phyloP scores from a whole-genome alignment of 2,329 filamentous ascomycete genomes.

The Aspergillus novoparasiticus region DNA sequence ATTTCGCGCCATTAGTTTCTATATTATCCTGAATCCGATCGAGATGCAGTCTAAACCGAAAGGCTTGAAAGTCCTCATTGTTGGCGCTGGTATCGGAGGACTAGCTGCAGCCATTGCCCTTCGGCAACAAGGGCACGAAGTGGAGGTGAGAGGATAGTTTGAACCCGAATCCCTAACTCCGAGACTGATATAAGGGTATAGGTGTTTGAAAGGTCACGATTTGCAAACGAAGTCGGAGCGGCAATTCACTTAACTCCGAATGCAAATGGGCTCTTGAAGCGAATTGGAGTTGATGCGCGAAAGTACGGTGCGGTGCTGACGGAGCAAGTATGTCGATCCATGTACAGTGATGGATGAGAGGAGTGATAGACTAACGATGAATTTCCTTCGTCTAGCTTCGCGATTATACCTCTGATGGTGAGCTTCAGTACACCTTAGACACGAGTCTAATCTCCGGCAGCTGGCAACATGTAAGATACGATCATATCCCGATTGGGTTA shows the following conservation, averaged over 20 bases:
- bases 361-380: background rate
- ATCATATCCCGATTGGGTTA: too few species aligned
- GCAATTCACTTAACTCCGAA: constrained; percentile 67
- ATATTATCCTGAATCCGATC: background rate
- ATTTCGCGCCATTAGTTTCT: constrained; percentile 4
- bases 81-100: constrained; percentile 39
- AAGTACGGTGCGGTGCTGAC: constrained; percentile 43
- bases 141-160: constrained; percentile 30
- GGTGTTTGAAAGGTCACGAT: constrained; percentile 59
- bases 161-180: background rate
- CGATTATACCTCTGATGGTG: constrained; percentile 44
- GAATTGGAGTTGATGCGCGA: constrained; percentile 47
- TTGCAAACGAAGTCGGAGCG: constrained; percentile 60
- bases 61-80: constrained; percentile 34
- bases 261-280: constrained; percentile 57
- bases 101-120: constrained; percentile 49
- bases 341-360: background rate
- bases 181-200: constrained; percentile 23
- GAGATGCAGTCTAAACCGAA: constrained; percentile 8
- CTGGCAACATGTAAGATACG: constrained; percentile 34
- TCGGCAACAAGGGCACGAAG: constrained; percentile 55
- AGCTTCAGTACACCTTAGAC: constrained; percentile 31
- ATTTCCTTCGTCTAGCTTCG: constrained; percentile 24
- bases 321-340: constrained; percentile 24
- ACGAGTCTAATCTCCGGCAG: constrained; percentile 22